Evolutionary conservation across 208 protist species (phyloP).

Genomic region (Leishmania braziliensis): DNA sequence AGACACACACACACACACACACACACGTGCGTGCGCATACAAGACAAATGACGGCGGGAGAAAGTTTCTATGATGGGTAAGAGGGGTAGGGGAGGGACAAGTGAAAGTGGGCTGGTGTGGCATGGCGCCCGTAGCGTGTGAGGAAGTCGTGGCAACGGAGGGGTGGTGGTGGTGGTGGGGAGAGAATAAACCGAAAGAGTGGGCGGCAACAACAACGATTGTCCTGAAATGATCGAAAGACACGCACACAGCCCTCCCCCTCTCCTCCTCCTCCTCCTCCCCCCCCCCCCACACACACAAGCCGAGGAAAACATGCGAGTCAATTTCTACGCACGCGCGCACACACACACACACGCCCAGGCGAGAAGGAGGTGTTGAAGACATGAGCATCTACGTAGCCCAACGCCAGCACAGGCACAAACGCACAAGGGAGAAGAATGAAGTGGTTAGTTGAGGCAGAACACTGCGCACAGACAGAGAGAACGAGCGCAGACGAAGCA

Average conservation of each 20-base stretch:
- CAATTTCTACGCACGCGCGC: too few relatives aligned
- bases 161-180: neutral
- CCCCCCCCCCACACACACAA: too few relatives aligned
- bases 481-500: too few relatives aligned
- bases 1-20: neutral
- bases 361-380: conserved; percentile 7
- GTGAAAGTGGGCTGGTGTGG: too few relatives aligned
- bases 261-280: too few relatives aligned
- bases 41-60: neutral
- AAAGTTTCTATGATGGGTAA: neutral
- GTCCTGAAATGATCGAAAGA: neutral
- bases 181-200: neutral
- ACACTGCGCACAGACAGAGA: too few relatives aligned
- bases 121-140: too few relatives aligned
- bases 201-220: neutral
- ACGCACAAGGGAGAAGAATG: too few relatives aligned
- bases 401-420: too few relatives aligned
- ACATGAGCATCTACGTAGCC: neutral
- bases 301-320: too few relatives aligned
- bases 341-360: conserved; percentile 21
- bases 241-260: neutral
- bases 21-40: neutral
- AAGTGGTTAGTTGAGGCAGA: too few relatives aligned
- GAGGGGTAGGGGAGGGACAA: neutral
- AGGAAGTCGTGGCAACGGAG: too few relatives aligned